A percentile compares a stretch with the other conserved stretches of the same genome.
These are phyloP conservation scores for Boletus coccyginus DNA, from an alignment of 768 basidiomycete genomes.

Conservation along the genomic window DNA sequence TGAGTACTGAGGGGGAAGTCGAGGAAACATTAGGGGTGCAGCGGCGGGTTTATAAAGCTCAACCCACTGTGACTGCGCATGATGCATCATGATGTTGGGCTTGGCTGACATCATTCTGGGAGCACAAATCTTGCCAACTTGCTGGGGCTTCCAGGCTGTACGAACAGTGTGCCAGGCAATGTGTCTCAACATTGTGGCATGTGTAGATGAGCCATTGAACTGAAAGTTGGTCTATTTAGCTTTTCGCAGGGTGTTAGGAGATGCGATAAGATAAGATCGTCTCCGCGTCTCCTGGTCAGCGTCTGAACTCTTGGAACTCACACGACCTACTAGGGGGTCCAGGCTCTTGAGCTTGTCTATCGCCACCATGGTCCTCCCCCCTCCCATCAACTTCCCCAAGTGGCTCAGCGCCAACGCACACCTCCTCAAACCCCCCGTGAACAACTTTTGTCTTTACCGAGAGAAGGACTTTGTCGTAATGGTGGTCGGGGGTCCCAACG, in stretches of 20 bases:
- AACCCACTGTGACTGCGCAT: background rate
- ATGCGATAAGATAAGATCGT: background rate
- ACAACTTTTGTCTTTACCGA: constrained; percentile 82
- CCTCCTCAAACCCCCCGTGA: constrained; percentile 86
- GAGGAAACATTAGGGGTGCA: background rate
- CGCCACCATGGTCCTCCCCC: constrained; percentile 61
- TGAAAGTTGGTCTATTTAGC: background rate
- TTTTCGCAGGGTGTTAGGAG: background rate
- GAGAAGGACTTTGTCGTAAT: constrained; percentile 91
- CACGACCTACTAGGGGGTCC: too few relatives aligned
- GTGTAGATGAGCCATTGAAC: too few relatives aligned
- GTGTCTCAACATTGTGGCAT: too few relatives aligned
- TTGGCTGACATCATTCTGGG: constrained; percentile 4
- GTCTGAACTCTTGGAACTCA: background rate
- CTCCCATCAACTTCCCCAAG: constrained; percentile 85
- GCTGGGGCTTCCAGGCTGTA: background rate
- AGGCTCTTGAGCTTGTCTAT: too few relatives aligned
- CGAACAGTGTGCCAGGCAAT: background rate
- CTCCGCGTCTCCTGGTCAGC: too few relatives aligned
- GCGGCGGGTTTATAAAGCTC: background rate
- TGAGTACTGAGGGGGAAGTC: background rate
- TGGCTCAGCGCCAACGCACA: constrained; percentile 86
- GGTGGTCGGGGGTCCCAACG: constrained; percentile 95
- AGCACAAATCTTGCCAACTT: background rate
- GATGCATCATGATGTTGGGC: background rate